Evolutionary conservation across 228 moss, liverwort and hornwort species (phyloP), one percentile per base, ranked within the genome.

Genomic region (Sphagnum magellanicum): DNA sequence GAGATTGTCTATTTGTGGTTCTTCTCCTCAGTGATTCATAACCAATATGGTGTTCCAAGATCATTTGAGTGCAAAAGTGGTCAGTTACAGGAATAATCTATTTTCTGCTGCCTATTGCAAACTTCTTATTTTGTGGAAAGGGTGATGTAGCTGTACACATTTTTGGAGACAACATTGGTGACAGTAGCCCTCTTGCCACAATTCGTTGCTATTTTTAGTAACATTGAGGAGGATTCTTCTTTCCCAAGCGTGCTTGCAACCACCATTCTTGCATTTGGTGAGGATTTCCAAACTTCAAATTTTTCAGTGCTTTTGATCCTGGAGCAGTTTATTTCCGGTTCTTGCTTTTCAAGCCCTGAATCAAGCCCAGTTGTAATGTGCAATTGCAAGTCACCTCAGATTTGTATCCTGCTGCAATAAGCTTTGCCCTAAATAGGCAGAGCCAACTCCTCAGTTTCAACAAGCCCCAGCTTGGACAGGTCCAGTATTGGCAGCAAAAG

Each of bases 261-360:
- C 50, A 97, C 90, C n/a, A 91, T 97, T 65, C 83, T 97, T 47
- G 88, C 93, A 50, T 97, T 97, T 75, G 86, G 85, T 86, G 70
- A 15, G 68, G 57, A 7, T 49, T 50, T 55, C 78, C 16, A 80
- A 80, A 32, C 32, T 32, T 32, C 3, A 32, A 32, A 32, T 32
- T 32, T 32, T 32, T 32, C 32, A 32, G 32, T 32, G 32, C 32
- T 32, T 32, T 32, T 32, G 32, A 32, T 3, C 32, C 32, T 32
- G 2, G 32, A 32, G 32, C 32, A 32, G 32, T 32, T 32, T 32
- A 32, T 32, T 32, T 32, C 3, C 32, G 3, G 3, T 32, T 2
- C 3, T 32, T 32, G 32, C 32, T 32, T 32, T 32, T 32, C 32
- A 32, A 32, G 32, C 32, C 32, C 32, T 32, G 32, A 32, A 32